Evolutionary conservation across 179 eudicot genomes (phyloP).

Genomic region (Beta corolliflora): DNA sequence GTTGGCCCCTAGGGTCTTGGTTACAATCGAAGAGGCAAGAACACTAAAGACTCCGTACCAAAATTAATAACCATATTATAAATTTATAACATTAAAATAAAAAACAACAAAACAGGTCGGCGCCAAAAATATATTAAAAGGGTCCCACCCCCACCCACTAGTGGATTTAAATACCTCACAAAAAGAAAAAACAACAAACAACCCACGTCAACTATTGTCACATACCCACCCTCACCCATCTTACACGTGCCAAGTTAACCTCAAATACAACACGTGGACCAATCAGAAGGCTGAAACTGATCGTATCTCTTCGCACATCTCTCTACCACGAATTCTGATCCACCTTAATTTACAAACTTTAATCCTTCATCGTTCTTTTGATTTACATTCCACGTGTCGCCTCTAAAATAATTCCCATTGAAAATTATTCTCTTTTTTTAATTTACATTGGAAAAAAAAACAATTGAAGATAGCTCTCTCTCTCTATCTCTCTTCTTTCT

Average conservation of each 20-base stretch:
- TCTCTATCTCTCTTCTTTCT: too few species aligned
- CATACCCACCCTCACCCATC: neutral
- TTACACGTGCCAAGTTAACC: constrained; percentile 36
- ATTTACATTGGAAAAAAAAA: neutral
- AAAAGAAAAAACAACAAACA: neutral
- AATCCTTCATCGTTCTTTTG: constrained; percentile 41
- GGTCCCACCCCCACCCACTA: constrained; percentile 10
- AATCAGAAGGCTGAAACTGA: constrained; percentile 49
- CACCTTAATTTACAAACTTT: constrained; percentile 7
- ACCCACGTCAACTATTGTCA: constrained; percentile 4
- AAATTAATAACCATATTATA: too few species aligned
- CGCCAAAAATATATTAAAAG: neutral
- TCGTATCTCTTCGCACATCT: constrained; percentile 46
- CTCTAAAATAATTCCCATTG: neutral
- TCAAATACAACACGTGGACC: constrained; percentile 44
- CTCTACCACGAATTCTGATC: constrained; percentile 66
- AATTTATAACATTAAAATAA: too few species aligned
- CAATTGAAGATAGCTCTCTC: constrained; percentile 17
- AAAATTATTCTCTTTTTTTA: neutral
- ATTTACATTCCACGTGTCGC: constrained; percentile 64
- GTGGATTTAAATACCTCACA: constrained; percentile 6
- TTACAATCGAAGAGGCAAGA: too few species aligned
- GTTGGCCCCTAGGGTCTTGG: too few species aligned
- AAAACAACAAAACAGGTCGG: neutral
- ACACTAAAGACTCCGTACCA: too few species aligned